phyloP scores from a whole-genome alignment of 2,329 filamentous ascomycete genomes.

The Penicillium sp. region DNA sequence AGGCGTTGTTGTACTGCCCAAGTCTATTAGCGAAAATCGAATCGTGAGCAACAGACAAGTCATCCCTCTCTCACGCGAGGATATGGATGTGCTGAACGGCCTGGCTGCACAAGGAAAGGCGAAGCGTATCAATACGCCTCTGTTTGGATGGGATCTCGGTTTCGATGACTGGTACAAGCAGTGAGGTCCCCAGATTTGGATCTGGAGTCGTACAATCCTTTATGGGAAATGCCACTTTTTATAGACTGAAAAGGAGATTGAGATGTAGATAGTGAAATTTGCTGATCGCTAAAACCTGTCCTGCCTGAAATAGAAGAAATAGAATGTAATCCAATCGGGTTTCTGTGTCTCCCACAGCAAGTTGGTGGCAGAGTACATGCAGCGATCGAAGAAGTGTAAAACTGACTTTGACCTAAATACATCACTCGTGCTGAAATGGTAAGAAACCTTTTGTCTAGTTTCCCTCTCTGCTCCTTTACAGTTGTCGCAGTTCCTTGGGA shows the following conservation, averaged over 20 bases:
- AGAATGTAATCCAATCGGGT: background rate
- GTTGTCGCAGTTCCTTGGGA: background rate
- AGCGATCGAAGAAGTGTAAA: background rate
- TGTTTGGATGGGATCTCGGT: slow-evolving; percentile 31
- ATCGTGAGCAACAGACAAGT: slow-evolving; percentile 12
- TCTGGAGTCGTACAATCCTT: background rate
- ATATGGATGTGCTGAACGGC: slow-evolving; percentile 25
- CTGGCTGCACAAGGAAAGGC: slow-evolving; percentile 32
- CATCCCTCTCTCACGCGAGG: slow-evolving; percentile 5
- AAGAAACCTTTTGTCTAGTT: background rate
- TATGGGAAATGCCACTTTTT: background rate
- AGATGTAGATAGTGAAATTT: background rate
- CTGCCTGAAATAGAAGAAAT: background rate
- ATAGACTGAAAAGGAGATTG: background rate
- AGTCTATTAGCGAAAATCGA: slow-evolving; percentile 11
- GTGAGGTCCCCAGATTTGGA: background rate
- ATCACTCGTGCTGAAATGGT: background rate
- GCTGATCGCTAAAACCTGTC: background rate
- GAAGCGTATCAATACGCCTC: slow-evolving; percentile 34
- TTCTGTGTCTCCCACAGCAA: background rate
- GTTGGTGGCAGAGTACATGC: background rate
- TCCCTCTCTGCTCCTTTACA: background rate
- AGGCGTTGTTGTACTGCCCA: slow-evolving; percentile 13
- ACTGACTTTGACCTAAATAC: background rate
- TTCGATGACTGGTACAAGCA: slow-evolving; percentile 4